Evolutionary conservation across 2,329 filamentous ascomycete species (phyloP).

Genomic region (Exophiala sideris): DNA sequence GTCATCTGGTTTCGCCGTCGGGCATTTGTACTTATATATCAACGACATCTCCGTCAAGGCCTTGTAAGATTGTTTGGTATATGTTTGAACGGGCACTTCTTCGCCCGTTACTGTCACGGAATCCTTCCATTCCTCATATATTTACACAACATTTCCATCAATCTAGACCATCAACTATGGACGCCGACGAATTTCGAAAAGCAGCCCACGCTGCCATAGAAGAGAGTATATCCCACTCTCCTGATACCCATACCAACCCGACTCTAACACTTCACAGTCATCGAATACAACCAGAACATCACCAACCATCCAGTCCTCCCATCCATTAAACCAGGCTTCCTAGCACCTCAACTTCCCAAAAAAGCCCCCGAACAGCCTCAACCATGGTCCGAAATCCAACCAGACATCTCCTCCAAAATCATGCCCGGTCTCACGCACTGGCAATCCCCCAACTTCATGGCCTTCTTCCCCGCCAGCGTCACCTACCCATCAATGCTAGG

Average conservation of each 20-base stretch:
- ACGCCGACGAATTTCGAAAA: constrained; percentile 71
- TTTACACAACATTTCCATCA: not conserved
- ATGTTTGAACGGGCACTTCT: not conserved
- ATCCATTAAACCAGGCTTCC: constrained; percentile 77
- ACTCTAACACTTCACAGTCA: constrained; percentile 55
- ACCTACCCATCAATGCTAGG: constrained; percentile 83
- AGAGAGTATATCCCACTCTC: constrained; percentile 60
- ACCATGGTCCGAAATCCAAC: constrained; percentile 72
- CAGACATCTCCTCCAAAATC: constrained; percentile 80
- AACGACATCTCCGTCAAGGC: not conserved
- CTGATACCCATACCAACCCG: constrained; percentile 13
- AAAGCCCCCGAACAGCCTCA: constrained; percentile 64
- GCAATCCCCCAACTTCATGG: constrained; percentile 93
- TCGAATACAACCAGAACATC: constrained; percentile 77
- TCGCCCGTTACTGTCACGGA: not conserved
- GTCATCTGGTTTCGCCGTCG: not conserved
- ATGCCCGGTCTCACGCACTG: constrained; percentile 92
- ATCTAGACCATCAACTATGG: constrained; percentile 54
- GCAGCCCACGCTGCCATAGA: constrained; percentile 77
- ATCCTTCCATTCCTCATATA: not conserved
- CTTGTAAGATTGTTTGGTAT: not conserved
- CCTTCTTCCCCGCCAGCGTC: constrained; percentile 82
- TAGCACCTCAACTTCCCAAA: constrained; percentile 73
- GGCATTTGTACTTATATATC: too few relatives aligned
- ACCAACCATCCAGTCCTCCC: constrained; percentile 69